Conservation (phyloP, 495 filamentous ascomycete species). For the Amorphotheca resinae region DNA sequence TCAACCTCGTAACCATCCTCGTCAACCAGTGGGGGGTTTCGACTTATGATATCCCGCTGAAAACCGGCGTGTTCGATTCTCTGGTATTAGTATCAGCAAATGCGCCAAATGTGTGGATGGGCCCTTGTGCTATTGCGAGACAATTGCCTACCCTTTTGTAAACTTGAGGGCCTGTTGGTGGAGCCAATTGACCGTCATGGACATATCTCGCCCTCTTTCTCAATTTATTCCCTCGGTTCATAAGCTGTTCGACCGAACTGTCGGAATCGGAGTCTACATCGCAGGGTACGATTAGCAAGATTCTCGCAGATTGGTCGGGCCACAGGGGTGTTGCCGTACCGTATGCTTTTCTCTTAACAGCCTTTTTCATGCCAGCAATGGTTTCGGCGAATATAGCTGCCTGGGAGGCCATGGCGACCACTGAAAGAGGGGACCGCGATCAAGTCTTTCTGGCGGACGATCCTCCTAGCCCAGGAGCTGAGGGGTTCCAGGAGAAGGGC, state of each 20-base stretch:
- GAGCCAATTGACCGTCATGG: conserved; percentile 60
- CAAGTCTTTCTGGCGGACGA: not conserved
- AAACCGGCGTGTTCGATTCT: conserved; percentile 76
- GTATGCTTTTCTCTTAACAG: conserved; percentile 48
- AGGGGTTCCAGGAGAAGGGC: not conserved
- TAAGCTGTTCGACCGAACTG: conserved; percentile 62
- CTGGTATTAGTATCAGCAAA: conserved; percentile 30
- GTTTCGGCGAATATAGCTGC: conserved; percentile 58
- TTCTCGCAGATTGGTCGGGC: not conserved
- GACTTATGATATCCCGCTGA: conserved; percentile 68
- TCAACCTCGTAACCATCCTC: conserved; percentile 79
- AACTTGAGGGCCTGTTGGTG: conserved; percentile 54
- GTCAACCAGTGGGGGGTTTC: conserved; percentile 63
- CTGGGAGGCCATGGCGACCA: conserved; percentile 53
- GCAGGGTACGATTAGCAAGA: conserved; percentile 1
- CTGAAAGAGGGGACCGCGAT: not conserved
- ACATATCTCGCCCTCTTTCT: conserved; percentile 71
- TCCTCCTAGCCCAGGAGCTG: not conserved
- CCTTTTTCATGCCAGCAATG: conserved; percentile 64
- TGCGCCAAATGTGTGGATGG: not conserved
- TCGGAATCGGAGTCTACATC: conserved; percentile 75
- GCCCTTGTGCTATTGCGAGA: not conserved
- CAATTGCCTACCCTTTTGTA: conserved; percentile 64
- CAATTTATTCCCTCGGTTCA: conserved; percentile 87
- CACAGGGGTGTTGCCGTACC: conserved; percentile 29